Percentiles rank a stretch among this genome's conserved stretches.
Conservation (phyloP, 2,329 filamentous ascomycete genomes). For the Lachnellula occidentalis region DNA sequence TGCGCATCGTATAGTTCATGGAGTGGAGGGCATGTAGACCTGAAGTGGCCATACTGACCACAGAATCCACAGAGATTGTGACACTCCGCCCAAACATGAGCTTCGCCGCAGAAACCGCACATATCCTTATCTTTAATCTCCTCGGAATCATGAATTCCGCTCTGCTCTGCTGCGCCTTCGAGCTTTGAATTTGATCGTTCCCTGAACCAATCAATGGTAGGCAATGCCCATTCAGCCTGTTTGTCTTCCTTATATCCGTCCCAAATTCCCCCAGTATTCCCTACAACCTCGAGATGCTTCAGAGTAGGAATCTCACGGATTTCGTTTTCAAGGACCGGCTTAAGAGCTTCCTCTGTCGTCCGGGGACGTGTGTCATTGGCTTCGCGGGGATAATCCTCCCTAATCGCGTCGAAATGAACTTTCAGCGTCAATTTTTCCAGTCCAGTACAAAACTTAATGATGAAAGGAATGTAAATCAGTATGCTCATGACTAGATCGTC, state of each 20-base stretch:
- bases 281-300: not conserved
- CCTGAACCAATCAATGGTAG: not conserved
- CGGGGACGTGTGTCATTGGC: not conserved
- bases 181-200: not conserved
- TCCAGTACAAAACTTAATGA: not conserved
- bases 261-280: not conserved
- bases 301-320: not conserved
- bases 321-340: not conserved
- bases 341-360: conserved; percentile 1
- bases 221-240: not conserved
- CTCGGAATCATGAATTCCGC: not conserved
- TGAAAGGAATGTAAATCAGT: not conserved
- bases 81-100: conserved; percentile 3
- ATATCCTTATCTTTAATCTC: not conserved
- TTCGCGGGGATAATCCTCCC: not conserved
- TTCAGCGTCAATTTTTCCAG: not conserved
- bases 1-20: too few relatives aligned
- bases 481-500: not conserved
- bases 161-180: not conserved
- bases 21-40: not conserved
- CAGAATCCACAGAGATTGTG: not conserved
- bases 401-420: too few relatives aligned
- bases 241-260: not conserved
- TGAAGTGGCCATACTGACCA: not conserved
- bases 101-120: conserved; percentile 2